Evolutionary conservation across 805 yeast species (phyloP), one percentile per base, ranked within the genome.

Genomic region (Starmera amethionina): DNA sequence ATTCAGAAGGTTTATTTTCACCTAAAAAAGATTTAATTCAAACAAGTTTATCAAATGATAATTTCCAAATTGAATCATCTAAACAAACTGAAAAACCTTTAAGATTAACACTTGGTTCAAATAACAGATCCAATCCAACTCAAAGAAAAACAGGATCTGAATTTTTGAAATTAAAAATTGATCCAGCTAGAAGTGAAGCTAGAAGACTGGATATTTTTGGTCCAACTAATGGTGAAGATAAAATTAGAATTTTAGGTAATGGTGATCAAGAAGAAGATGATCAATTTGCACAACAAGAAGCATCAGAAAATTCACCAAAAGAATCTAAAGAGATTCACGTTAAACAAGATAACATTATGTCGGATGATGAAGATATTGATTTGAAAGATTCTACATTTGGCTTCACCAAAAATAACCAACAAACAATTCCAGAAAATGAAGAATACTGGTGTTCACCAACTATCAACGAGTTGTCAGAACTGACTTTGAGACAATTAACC

Each of bases 401-500:
- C 8, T 11, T 22, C 2, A 29, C 19, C 25, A 32, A 11, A 32
- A 7, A 15, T 8, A 6, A 6, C 7, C 27, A 22, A 3, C 27
- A 22, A 22, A 4, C 27, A 22, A 22, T 22, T 22, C 18, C 36
- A 22, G n/a, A 34, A 4, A 46, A 44, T 8, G 42, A 42, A 5
- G 83, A 73, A 3, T 83, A 83, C 50, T 84, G 90, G 88, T 76
- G 85, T 45, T 68, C 81, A 0, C 94, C 93, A 1, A 60, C 82
- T 0, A 60, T 80, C 13, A 63, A 61, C 3, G 75, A 72, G 28
- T 61, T 84, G 3, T 46, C 68, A 0, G 46, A 55, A 8, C 48
- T 74, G 40, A 54, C 79, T 0, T 43, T 60, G 3, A 65, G 71
- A 31, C 73, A 77, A 36, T 65, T 83, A 16, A 47, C 74, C 1